Evolutionary conservation across 2,329 filamentous ascomycete genomes (phyloP).

Genomic region (Fusarium palustre): DNA sequence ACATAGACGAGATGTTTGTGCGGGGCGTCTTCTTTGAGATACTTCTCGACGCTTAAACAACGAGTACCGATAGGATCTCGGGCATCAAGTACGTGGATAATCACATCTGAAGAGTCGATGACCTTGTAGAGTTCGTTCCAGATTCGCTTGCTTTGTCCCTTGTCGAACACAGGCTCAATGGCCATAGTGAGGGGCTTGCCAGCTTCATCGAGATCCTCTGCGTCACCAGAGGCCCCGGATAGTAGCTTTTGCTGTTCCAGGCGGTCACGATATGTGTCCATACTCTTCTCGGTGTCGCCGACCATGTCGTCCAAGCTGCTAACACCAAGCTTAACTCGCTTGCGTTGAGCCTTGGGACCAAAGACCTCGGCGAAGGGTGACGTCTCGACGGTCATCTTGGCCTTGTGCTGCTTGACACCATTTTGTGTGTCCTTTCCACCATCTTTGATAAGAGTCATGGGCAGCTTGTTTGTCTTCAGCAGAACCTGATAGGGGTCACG

Average conservation of each 20-base stretch:
- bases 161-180: conserved; percentile 89
- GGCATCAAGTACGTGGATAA: conserved; percentile 94
- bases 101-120: conserved; percentile 94
- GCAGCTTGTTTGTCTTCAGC: conserved; percentile 96
- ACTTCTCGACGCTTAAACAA: conserved; percentile 84
- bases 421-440: conserved; percentile 72
- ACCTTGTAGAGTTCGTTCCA: conserved; percentile 98
- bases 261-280: conserved; percentile 84
- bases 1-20: too few relatives aligned
- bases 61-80: conserved; percentile 90
- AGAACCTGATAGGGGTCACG: conserved; percentile 93
- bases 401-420: conserved; percentile 89
- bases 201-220: conserved; percentile 61
- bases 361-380: conserved; percentile 90
- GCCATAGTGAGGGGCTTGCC: conserved; percentile 66
- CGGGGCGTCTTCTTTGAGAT: conserved; percentile 89
- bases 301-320: conserved; percentile 85
- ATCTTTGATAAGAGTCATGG: conserved; percentile 92
- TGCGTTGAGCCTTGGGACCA: conserved; percentile 91
- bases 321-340: conserved; percentile 89
- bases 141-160: conserved; percentile 94
- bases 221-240: conserved; percentile 73
- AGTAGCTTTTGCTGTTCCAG: conserved; percentile 82
- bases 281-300: conserved; percentile 80
- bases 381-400: conserved; percentile 92